phyloP scores from a whole-genome alignment of 2,329 filamentous ascomycete genomes.

The Chrysoporthe deuterocubensis region DNA sequence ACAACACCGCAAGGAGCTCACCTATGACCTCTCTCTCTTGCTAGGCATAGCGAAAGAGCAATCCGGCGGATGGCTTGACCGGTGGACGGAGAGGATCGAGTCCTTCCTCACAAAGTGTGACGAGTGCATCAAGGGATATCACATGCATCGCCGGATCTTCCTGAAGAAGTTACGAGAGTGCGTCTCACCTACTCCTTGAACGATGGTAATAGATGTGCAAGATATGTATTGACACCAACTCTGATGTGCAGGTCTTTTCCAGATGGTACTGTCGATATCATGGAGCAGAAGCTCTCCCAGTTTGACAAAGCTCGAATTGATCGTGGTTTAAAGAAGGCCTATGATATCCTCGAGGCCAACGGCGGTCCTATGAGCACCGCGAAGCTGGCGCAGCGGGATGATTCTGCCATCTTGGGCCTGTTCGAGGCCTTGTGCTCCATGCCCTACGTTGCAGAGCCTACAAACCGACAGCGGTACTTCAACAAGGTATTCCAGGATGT shows the following conservation, averaged over 20 bases:
- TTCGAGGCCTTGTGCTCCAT: conserved; percentile 90
- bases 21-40: conserved; percentile 70
- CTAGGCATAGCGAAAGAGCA: conserved; percentile 68
- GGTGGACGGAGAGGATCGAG: conserved; percentile 63
- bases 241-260: conserved; percentile 41
- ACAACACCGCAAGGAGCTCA: conserved; percentile 60
- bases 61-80: conserved; percentile 61
- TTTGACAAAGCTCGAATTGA: conserved; percentile 42
- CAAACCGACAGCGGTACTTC: conserved; percentile 61
- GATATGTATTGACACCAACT: conserved; percentile 3
- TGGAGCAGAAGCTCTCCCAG: conserved; percentile 45
- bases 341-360: conserved; percentile 48
- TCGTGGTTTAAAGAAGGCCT: conserved; percentile 51
- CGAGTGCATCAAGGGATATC: conserved; percentile 74
- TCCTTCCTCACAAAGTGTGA: conserved; percentile 66
- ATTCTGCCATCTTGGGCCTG: conserved; percentile 73
- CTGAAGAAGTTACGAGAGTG: conserved; percentile 66
- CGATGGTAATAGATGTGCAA: not conserved
- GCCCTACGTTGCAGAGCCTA: conserved; percentile 67
- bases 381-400: conserved; percentile 51
- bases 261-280: conserved; percentile 42
- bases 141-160: conserved; percentile 67
- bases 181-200: conserved; percentile 31
- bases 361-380: conserved; percentile 52
- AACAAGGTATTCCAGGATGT: conserved; percentile 82